These are phyloP conservation scores for Conringia planisiliqua DNA, from an alignment of 345 rosid species.

Conservation along the genomic window DNA sequence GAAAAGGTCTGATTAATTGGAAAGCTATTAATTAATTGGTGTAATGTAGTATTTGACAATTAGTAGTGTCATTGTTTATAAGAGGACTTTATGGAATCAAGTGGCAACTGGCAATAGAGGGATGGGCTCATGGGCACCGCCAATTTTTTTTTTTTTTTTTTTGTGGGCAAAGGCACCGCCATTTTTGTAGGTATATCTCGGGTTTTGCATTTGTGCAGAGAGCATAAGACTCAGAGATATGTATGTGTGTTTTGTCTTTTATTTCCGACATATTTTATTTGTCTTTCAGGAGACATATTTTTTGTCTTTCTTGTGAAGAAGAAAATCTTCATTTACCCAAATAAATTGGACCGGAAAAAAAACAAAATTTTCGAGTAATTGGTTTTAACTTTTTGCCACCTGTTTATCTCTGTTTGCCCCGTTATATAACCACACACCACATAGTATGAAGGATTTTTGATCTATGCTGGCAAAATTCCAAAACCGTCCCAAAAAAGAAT, in stretches of 20 bases:
- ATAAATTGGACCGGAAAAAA: neutral
- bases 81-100: slow-evolving; percentile 4
- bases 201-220: slow-evolving; percentile 4
- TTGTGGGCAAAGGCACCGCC: no score
- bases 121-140: slow-evolving; percentile 2
- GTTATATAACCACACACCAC: no score
- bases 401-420: no score
- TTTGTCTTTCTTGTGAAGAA: neutral
- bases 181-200: slow-evolving; percentile 14
- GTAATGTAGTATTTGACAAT: neutral
- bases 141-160: no score
- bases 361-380: neutral
- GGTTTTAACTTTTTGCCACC: no score
- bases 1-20: neutral
- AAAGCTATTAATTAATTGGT: neutral
- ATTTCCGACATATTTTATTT: neutral
- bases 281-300: neutral
- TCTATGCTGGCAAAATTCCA: neutral
- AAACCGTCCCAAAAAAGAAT: no score
- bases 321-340: neutral
- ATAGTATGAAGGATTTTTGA: neutral
- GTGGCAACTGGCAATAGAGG: slow-evolving; percentile 11
- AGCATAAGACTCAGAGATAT: slow-evolving; percentile 1
- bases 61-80: neutral
- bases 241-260: neutral